These are phyloP conservation scores for Magnusiomyces tetraspermus DNA, from an alignment of 1,139 yeast genomes.

Conservation along the genomic window DNA sequence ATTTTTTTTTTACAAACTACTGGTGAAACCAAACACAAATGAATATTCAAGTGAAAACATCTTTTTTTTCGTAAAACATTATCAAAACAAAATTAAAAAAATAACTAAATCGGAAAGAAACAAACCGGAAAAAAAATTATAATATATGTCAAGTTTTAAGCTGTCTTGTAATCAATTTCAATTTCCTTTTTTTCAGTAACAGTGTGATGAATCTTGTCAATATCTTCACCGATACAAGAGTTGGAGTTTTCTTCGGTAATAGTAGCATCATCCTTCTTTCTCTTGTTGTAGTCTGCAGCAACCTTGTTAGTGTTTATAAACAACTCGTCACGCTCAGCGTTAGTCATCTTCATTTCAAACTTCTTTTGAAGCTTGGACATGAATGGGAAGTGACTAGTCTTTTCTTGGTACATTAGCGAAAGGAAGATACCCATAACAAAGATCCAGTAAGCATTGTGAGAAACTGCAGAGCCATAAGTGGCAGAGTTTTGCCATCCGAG, in stretches of 20 bases:
- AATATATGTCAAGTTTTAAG: not conserved
- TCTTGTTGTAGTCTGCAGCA: constrained; percentile 14
- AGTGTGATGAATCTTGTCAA: not conserved
- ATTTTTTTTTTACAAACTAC: too few relatives aligned
- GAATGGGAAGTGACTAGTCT: constrained; percentile 29
- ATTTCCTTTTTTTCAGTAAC: not conserved
- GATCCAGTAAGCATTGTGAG: constrained; percentile 72
- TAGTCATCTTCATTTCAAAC: constrained; percentile 19
- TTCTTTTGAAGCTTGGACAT: constrained; percentile 19
- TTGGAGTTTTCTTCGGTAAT: not conserved
- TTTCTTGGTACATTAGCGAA: constrained; percentile 49
- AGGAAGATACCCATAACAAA: constrained; percentile 47
- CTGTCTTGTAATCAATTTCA: not conserved
- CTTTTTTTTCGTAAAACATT: too few relatives aligned
- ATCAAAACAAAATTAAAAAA: too few relatives aligned
- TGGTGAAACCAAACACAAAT: too few relatives aligned
- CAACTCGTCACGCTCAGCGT: constrained; percentile 27
- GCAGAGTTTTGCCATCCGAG: constrained; percentile 96
- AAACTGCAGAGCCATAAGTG: constrained; percentile 79
- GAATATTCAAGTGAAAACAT: too few relatives aligned
- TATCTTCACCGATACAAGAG: not conserved
- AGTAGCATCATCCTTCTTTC: not conserved
- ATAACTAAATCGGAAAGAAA: too few relatives aligned
- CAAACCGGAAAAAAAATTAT: too few relatives aligned
- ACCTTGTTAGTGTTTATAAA: constrained; percentile 26